Base-by-base conservation (phyloP, 768 basidiomycete species). In the Lactarius tabidus region DNA sequence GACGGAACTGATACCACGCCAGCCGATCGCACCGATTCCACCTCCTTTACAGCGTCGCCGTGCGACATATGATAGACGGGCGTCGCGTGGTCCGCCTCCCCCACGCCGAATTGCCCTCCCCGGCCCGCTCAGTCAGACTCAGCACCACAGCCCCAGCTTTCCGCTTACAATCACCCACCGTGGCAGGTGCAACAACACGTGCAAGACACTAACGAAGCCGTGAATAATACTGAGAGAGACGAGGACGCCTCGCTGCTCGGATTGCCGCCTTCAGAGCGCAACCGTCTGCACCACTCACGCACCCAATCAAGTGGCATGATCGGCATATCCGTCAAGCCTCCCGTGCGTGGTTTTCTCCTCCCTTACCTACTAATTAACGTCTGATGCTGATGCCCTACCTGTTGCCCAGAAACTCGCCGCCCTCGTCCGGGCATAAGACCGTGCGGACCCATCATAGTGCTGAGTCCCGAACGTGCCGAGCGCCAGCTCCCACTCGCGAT, bases 391-490 rank as follows among this genome's bases (percentile, higher is more conserved):
- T 5, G n/a, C n/a, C n/a, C n/a, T n/a, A n/a, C n/a, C n/a, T 74
- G 72, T 74, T 72, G 0, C 71, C 70, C 0, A 69, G 61, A 0
- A 38, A 67, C 23, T 71, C 67, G 1, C 68, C 64, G 7, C 71
- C 68, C 36, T 64, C 68, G 4, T 70, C 72, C 0, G 59, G 48
- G 3, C 43, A 65, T 4, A 63, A 54, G 23, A 66, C 69, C 4
- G 58, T 35, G 3, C 51, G 59, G n/a, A n/a, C n/a, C n/a, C 69
- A 69, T 15, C 65, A 70, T 14, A 72, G 48, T 76, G 15, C 70
- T 76, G 20, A 76, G 74, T 29, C 75, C 75, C 6, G 74, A 76
- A 20, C 51, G 66, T 31, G 68, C 71, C 23, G 68, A 65, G 58
- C 59, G 57, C 5, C 48, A 63, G 5, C 68, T 69, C 6, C 70